Base-by-base conservation (phyloP, 441 rosid species). In the Theobroma grandiflorum region DNA sequence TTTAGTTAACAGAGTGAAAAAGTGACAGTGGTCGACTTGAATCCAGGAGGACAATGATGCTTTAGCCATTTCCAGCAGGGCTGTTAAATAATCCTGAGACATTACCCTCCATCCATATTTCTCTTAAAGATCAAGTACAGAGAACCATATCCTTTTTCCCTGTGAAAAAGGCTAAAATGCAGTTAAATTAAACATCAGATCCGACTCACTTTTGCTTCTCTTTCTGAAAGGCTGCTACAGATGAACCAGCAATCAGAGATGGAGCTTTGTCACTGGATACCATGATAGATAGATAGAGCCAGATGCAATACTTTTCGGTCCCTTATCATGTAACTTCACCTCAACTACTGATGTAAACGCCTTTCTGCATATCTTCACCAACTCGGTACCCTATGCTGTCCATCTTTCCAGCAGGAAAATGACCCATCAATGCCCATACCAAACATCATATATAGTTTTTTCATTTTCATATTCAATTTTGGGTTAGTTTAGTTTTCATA, bases 371-470 rank as follows among this genome's bases (percentile, higher is more conserved):
- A 50, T 55, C 33, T 52, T 72, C 75, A 72, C 75, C 31, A 16
- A 52, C 62, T 72, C 16, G n/a, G 73, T 45, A 45, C 55, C 72
- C 69, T 37, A 15, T 22, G 22, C 76, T 37, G 33, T 42, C 43
- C 8, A 31, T 50, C 37, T 72, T 35, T 55, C 15, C 43, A 52
- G 31, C 45, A 9, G 33, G 75, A 72, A 72, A 50, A 50, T 9
- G 75, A 72, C 75, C 75, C 62, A 72, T 72, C 75, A 35, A 50
- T 33, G 61, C 12, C 58, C n/a, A 52, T 33, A 52, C 33, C 50
- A 66, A 40, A 40, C 50, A 66, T 66, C 49, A 66, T 40, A 66
- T 9, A 9, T 62, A 33, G 15, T 4, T 58, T 26, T 59, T 59
- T 11, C 4, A 31, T 62, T 33, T 22, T 20, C 35, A 22, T 12